Conservation (phyloP, 2,329 filamentous ascomycete genomes). For the Plectosphaerella cucumerina region DNA sequence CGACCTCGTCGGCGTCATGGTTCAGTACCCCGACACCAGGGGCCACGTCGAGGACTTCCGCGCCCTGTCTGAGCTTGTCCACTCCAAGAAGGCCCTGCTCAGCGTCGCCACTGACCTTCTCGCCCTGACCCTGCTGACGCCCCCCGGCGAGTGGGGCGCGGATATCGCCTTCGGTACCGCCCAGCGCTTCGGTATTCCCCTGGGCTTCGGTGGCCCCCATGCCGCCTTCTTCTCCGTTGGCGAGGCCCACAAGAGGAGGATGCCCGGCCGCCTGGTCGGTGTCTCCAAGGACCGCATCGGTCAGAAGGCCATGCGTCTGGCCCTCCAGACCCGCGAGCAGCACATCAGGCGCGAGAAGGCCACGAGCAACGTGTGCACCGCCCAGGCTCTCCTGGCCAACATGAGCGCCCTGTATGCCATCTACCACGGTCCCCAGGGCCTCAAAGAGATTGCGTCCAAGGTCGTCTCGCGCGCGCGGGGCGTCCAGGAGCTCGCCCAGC, state of each 20-base stretch:
- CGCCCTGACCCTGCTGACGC: slow-evolving; percentile 80
- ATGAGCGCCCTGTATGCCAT: slow-evolving; percentile 94
- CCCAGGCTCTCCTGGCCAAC: slow-evolving; percentile 88
- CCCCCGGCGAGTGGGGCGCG: slow-evolving; percentile 90
- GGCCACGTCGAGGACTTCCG: slow-evolving; percentile 76
- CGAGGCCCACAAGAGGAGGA: slow-evolving; percentile 91
- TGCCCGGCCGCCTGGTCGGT: slow-evolving; percentile 85
- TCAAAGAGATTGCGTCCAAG: slow-evolving; percentile 79
- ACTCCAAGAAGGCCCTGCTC: slow-evolving; percentile 73
- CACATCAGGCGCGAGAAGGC: slow-evolving; percentile 96
- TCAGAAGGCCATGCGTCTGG: slow-evolving; percentile 74
- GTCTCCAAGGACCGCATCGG: slow-evolving; percentile 88
- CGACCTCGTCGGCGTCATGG: slow-evolving; percentile 81
- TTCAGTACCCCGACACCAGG: slow-evolving; percentile 91
- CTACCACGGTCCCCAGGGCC: slow-evolving; percentile 82
- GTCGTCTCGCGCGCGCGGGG: slow-evolving; percentile 68
- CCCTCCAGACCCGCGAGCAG: slow-evolving; percentile 90
- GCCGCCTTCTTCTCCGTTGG: slow-evolving; percentile 92
- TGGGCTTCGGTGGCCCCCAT: slow-evolving; percentile 92
- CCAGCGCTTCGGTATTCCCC: slow-evolving; percentile 85
- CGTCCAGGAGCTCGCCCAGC: slow-evolving; percentile 59
- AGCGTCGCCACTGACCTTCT: slow-evolving; percentile 87
- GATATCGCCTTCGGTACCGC: slow-evolving; percentile 93
- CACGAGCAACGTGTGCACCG: slow-evolving; percentile 95
- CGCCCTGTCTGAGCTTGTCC: slow-evolving; percentile 68